These are phyloP conservation scores for Fusarium veterinarium DNA, from an alignment of 2,329 filamentous ascomycete species.

Conservation along the genomic window DNA sequence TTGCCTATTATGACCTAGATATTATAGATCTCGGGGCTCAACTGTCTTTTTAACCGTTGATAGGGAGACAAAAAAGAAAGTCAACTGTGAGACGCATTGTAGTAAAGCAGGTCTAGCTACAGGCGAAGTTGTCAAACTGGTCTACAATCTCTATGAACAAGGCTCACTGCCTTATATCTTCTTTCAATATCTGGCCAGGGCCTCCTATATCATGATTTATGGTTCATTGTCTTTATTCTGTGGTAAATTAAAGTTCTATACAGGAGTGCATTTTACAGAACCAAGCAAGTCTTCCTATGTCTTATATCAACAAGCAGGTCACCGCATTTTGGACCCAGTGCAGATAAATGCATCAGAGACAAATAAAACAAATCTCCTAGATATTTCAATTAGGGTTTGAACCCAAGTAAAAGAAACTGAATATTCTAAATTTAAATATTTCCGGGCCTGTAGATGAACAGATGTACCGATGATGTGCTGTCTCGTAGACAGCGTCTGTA, in stretches of 20 bases:
- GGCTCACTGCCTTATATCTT: rapidly evolving
- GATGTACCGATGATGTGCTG: neutral
- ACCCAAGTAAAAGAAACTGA: rapidly evolving
- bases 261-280: rapidly evolving
- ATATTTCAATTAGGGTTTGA: rapidly evolving
- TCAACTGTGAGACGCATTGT: rapidly evolving
- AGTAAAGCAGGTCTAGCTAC: neutral
- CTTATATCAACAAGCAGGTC: neutral
- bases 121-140: neutral
- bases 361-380: too few relatives aligned
- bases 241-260: rapidly evolving
- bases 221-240: rapidly evolving
- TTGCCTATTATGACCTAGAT: rapidly evolving
- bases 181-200: rapidly evolving
- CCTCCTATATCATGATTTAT: rapidly evolving
- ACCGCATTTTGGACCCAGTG: neutral
- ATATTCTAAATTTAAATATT: neutral
- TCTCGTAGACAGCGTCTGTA: neutral
- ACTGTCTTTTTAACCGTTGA: rapidly evolving
- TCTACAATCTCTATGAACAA: neutral
- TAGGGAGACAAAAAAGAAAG: neutral
- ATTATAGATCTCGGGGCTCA: rapidly evolving
- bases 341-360: neutral
- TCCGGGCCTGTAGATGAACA: rapidly evolving
- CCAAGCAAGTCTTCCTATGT: neutral